Base-by-base conservation (phyloP, 352 stramenopile species). In the Phytophthora constricta region DNA sequence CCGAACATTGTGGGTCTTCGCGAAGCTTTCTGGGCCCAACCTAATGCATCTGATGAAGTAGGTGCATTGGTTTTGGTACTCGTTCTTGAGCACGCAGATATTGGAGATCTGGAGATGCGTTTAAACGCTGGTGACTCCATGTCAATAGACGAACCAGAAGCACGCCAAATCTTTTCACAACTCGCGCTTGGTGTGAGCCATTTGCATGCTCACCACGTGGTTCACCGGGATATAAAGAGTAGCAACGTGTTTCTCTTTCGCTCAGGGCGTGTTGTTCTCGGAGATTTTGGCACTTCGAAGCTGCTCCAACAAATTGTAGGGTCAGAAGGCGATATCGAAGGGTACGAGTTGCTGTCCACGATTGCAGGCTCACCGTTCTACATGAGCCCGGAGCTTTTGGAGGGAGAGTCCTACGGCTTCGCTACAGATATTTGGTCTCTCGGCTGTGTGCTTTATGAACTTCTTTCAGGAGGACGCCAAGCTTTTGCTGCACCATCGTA, bases 141-240 rank as follows among this genome's bases (percentile, higher is more conserved):
- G 19, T 2, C 39, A 19, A 27, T 60, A 2, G 28, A 46, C n/a
- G 66, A 83, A 13, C 26, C 54, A 4, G 26, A 61, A 33, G 61
- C 58, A 9, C 51, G 82, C 2, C 20, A 37, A 10, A 65, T 88
- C 26, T 89, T 89, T n/a, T 33, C 59, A 1, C 77, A 88, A 59
- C 95, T 99, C 37, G 84, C 84, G 17, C 65, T 92, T 10, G 97
- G 96, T 2, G 87, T 99, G 11, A 64, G 84, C 7, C 86, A 90
- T 59, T 56, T 96, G 20, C 87, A 96, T 33, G 39, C 48, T 0
- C 58, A 77, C 5, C 56, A 72, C 46, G 68, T 94, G 49, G 69
- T 92, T 1, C 95, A 97, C 62, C 89, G 91, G 19, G 91, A 97
- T 52, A 72, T 97, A 19, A 97, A 97, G 72, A 76, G 81, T 31